phyloP scores from a whole-genome alignment of 768 basidiomycete genomes.

The Suillus lakei region DNA sequence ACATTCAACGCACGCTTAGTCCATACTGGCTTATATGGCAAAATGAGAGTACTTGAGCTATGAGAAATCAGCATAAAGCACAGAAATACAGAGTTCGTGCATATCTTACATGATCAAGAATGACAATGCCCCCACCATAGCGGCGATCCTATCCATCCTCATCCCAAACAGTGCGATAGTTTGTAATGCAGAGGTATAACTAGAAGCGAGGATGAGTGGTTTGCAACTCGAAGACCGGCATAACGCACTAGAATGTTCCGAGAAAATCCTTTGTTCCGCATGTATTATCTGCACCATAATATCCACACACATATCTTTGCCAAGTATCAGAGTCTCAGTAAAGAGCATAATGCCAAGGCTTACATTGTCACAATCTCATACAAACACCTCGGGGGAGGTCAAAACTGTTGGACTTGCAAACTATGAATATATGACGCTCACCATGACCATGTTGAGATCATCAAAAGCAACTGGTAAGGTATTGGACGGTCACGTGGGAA shows the following conservation, averaged over 20 bases:
- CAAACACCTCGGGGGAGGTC: constrained; percentile 47
- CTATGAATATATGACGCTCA: constrained; percentile 29
- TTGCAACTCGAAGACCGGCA: neutral
- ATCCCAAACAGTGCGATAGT: constrained; percentile 76
- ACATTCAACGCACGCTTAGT: constrained; percentile 38
- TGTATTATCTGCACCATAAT: constrained; percentile 37
- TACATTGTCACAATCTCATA: constrained; percentile 61
- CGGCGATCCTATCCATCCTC: constrained; percentile 68
- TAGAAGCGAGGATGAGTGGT: constrained; percentile 18
- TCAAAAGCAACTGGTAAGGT: constrained; percentile 66
- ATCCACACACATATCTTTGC: constrained; percentile 47
- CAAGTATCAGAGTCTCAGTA: constrained; percentile 15
- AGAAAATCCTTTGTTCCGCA: constrained; percentile 51
- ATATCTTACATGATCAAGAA: constrained; percentile 59
- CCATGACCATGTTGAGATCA: constrained; percentile 69
- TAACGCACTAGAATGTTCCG: constrained; percentile 39
- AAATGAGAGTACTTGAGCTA: constrained; percentile 40
- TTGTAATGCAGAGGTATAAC: constrained; percentile 42
- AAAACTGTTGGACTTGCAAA: constrained; percentile 15
- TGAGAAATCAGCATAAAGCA: constrained; percentile 22
- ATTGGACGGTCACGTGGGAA: constrained; percentile 65
- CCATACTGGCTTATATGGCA: constrained; percentile 44
- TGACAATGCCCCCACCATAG: constrained; percentile 56
- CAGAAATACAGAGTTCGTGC: constrained; percentile 19
- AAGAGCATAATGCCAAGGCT: constrained; percentile 14